phyloP scores from a whole-genome alignment of 2,329 filamentous ascomycete genomes.

The Geosmithia morbida region DNA sequence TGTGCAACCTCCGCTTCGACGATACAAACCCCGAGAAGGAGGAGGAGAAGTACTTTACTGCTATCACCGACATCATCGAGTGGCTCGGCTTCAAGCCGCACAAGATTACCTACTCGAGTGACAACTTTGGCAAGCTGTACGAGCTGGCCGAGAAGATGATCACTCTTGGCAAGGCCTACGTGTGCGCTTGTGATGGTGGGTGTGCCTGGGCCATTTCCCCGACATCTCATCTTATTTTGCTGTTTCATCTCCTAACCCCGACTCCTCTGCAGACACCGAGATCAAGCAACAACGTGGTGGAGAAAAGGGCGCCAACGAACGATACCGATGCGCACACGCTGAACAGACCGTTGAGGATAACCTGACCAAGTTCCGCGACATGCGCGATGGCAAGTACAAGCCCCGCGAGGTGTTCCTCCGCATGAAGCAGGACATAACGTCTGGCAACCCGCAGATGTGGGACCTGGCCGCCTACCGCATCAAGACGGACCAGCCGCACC shows the following conservation, averaged over 20 bases:
- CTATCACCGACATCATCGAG: conserved; percentile 72
- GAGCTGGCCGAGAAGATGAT: conserved; percentile 76
- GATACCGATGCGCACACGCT: conserved; percentile 72
- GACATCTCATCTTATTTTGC: not conserved
- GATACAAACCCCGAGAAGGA: conserved; percentile 94
- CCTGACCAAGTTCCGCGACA: conserved; percentile 69
- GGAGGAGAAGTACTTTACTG: conserved; percentile 76
- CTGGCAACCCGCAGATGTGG: conserved; percentile 92
- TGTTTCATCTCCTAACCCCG: not conserved
- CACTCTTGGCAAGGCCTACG: conserved; percentile 51
- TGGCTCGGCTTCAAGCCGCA: conserved; percentile 53
- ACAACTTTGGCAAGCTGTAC: conserved; percentile 76
- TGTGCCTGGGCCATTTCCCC: not conserved
- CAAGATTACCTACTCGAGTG: conserved; percentile 66
- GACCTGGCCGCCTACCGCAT: conserved; percentile 86
- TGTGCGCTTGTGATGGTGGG: conserved; percentile 74
- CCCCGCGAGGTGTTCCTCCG: conserved; percentile 71
- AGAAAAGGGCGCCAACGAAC: conserved; percentile 45
- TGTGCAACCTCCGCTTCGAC: conserved; percentile 47
- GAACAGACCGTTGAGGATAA: conserved; percentile 62
- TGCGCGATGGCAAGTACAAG: conserved; percentile 85
- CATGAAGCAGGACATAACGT: conserved; percentile 82
- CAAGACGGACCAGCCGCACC: conserved; percentile 51
- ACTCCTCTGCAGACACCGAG: conserved; percentile 43
- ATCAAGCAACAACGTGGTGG: conserved; percentile 81